Evolutionary conservation across 345 rosid species (phyloP).

Genomic region (Durio zibethinus): DNA sequence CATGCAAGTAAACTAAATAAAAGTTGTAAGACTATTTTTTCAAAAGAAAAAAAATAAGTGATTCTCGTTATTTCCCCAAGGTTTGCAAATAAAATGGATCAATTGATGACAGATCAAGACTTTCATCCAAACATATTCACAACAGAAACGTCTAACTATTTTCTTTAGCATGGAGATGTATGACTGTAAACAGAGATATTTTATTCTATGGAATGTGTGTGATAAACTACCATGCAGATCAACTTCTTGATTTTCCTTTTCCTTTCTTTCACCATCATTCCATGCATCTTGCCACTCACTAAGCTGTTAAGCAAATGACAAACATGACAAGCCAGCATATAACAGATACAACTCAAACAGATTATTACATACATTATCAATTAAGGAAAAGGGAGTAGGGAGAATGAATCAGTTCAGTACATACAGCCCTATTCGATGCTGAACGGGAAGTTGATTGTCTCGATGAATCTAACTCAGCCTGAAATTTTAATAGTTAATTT

Average conservation of each 20-base stretch:
- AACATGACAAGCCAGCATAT: conserved; percentile 10
- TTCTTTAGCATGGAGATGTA: not conserved
- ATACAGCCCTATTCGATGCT: conserved; percentile 32
- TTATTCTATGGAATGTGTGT: not conserved
- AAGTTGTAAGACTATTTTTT: not conserved
- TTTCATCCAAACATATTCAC: not conserved
- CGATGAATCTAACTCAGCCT: conserved; percentile 60
- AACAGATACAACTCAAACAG: not conserved
- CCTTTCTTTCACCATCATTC: conserved; percentile 31
- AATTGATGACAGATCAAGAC: not conserved
- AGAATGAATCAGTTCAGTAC: not conserved
- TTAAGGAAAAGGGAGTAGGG: not conserved
- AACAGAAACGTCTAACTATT: not conserved
- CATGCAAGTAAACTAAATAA: not conserved
- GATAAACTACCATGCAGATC: conserved; percentile 40
- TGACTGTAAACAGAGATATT: not conserved
- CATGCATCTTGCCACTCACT: conserved; percentile 54
- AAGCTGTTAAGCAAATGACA: conserved; percentile 30
- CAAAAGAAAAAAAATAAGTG: not conserved
- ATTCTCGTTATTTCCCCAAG: not conserved
- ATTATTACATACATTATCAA: not conserved
- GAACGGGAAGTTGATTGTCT: conserved; percentile 52
- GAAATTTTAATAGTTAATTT: conserved; percentile 11
- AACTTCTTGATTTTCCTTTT: conserved; percentile 25
- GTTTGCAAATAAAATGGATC: not conserved